Evolutionary conservation across 148 eudicot species (phyloP), one percentile per base, ranked within the genome.

Genomic region (Silene uniflora): DNA sequence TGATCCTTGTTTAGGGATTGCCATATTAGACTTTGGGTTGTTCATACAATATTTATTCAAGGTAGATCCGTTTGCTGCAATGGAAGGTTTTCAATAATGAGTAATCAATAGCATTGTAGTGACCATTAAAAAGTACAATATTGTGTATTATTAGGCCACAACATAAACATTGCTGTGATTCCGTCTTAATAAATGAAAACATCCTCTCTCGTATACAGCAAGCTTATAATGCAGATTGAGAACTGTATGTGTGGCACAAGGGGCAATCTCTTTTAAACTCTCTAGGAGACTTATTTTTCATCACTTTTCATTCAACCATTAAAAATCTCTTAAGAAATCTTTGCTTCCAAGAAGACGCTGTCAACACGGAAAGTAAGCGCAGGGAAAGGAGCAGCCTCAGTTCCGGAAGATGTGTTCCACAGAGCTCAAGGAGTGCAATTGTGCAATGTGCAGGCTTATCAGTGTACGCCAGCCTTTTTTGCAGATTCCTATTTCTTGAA

Each of bases 321-420:
- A 32, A 19, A 65, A 16, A 66, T 66, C 49, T 6, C 47, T 32
- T n/a, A 66, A 18, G 18, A 4, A 14, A 10, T 29, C 13, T 23
- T 47, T 73, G 22, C 68, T 69, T 78, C 60, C 85, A 96, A 98
- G 99, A 89, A 86, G 77, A 96, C 99, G 23, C 84, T 84, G 42
- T 81, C 89, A 44, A 84, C 87, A 27, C 87, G 99, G 63, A 92
- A 88, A 88, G 92, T 95, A 52, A 85, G 87, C 66, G 96, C 99
- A 25, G 85, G 98, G 19, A 88, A 85, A 47, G 99, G 99, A 79
- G 99, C 99, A 18, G 96, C 91, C 61, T 96, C 98, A 5, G 99
- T 96, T 73, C 99, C 99, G 1, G 98, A 96, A 24, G 98, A 96
- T 46, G 97, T 96, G 63, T 92, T 96, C 86, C 99, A 96, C 89